These are phyloP conservation scores for Citrus mangshanensis DNA, from an alignment of 345 rosid genomes.

Conservation along the genomic window DNA sequence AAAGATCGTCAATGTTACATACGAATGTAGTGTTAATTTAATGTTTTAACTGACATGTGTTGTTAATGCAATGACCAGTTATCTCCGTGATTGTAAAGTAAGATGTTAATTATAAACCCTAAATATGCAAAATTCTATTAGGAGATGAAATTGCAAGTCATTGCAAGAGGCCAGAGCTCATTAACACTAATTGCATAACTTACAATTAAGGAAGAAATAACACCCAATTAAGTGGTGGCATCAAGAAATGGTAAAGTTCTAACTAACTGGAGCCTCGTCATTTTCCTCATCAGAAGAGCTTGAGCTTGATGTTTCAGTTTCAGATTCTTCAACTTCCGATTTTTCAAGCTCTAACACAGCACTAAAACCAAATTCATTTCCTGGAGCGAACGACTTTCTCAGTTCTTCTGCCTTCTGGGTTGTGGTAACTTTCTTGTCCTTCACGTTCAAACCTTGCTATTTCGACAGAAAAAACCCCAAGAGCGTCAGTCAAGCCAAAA, in stretches of 20 bases:
- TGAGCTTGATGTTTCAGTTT: slow-evolving; percentile 17
- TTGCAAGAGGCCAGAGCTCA: not conserved
- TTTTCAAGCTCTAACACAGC: slow-evolving; percentile 47
- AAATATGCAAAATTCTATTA: too few relatives aligned
- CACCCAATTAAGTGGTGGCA: too few relatives aligned
- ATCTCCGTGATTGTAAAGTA: too few relatives aligned
- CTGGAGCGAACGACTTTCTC: slow-evolving; percentile 44
- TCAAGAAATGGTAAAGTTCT: not conserved
- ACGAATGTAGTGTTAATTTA: too few relatives aligned
- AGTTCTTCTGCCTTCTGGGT: slow-evolving; percentile 50
- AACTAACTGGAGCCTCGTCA: not conserved
- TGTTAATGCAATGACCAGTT: too few relatives aligned
- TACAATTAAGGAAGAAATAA: not conserved
- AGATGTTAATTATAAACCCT: too few relatives aligned
- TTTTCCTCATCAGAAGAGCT: not conserved
- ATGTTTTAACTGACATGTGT: too few relatives aligned
- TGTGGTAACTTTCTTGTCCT: slow-evolving; percentile 56
- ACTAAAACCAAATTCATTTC: slow-evolving; percentile 51
- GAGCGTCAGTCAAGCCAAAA: not conserved
- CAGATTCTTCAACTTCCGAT: slow-evolving; percentile 8
- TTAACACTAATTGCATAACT: not conserved
- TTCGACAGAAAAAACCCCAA: not conserved
- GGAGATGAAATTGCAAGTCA: not conserved
- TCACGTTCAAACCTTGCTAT: slow-evolving; percentile 51
- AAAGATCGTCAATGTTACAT: too few relatives aligned